These are phyloP conservation scores for Periconia sp. DNA, from an alignment of 2,329 filamentous ascomycete genomes.

Conservation along the genomic window DNA sequence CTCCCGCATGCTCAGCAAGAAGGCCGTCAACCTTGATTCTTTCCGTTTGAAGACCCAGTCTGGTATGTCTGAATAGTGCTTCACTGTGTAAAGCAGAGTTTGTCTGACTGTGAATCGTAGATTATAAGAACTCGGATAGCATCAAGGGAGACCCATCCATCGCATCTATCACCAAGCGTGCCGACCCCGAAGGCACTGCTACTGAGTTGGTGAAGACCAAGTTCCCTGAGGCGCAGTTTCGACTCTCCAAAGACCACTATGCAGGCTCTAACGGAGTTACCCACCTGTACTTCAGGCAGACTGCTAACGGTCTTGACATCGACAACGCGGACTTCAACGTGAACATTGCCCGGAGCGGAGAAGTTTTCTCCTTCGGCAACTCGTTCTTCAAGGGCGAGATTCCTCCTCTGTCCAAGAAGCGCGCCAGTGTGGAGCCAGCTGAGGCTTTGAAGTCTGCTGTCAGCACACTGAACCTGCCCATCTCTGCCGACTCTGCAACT, in stretches of 20 bases:
- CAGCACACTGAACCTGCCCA: constrained; percentile 44
- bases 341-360: constrained; percentile 55
- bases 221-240: constrained; percentile 48
- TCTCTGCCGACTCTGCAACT: constrained; percentile 44
- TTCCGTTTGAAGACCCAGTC: constrained; percentile 32
- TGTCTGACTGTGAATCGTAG: background rate
- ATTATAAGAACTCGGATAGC: constrained; percentile 20
- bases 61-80: background rate
- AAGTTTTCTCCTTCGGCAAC: constrained; percentile 61
- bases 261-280: constrained; percentile 57
- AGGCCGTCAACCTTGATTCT: constrained; percentile 33
- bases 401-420: constrained; percentile 46
- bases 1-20: constrained; percentile 16
- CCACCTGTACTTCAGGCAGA: constrained; percentile 64
- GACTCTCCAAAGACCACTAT: constrained; percentile 57
- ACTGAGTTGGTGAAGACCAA: constrained; percentile 36
- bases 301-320: constrained; percentile 59
- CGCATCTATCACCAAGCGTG: constrained; percentile 20
- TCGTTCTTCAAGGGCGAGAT: constrained; percentile 51
- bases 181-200: constrained; percentile 33
- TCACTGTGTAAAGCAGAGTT: background rate
- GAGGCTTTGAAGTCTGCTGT: constrained; percentile 48
- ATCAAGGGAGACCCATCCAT: constrained; percentile 22
- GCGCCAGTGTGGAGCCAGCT: constrained; percentile 47
- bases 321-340: constrained; percentile 62